Percentiles rank a stretch among this genome's conserved stretches.
Conservation (phyloP, 2,329 filamentous ascomycete species). For the Aureobasidium sp. region DNA sequence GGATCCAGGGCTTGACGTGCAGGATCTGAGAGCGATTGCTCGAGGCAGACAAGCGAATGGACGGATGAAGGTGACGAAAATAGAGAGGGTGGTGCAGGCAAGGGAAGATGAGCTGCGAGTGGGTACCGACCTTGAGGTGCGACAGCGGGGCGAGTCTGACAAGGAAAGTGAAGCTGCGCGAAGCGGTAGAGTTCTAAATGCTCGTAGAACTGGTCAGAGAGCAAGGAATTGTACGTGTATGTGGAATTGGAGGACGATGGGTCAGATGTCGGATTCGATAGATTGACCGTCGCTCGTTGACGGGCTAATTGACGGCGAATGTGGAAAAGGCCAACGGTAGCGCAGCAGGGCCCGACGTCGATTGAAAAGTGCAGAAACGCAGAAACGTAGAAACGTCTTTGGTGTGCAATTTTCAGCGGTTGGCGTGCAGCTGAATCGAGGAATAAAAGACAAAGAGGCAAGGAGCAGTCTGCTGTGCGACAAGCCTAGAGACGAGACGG, state of each 20-base stretch:
- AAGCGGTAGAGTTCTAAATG: background rate
- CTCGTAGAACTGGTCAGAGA: background rate
- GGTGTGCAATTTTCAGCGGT: background rate
- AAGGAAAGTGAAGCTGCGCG: constrained; percentile 15
- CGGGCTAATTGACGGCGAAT: constrained; percentile 7
- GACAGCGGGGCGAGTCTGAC: constrained; percentile 12
- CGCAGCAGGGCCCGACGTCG: constrained; percentile 7
- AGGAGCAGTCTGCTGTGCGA: constrained; percentile 11
- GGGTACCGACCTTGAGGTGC: constrained; percentile 14
- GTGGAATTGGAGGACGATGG: background rate
- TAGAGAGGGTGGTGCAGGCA: constrained; percentile 8
- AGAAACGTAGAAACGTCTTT: constrained; percentile 12
- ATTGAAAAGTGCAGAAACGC: constrained; percentile 4
- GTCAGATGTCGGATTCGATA: constrained; percentile 12
- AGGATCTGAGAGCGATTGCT: constrained; percentile 7
- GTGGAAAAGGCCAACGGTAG: constrained; percentile 9
- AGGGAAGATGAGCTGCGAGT: background rate
- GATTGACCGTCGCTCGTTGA: constrained; percentile 8
- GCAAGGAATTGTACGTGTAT: background rate
- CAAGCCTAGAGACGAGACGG: background rate
- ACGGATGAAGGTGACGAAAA: constrained; percentile 8
- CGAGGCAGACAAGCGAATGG: background rate
- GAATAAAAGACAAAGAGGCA: background rate
- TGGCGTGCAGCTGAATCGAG: background rate
- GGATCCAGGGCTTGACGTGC: background rate